Percentiles rank a stretch among this genome's conserved stretches.
Evolutionary conservation across 2,329 filamentous ascomycete species (phyloP).

Genomic region (Hirsutella rhossiliensis): DNA sequence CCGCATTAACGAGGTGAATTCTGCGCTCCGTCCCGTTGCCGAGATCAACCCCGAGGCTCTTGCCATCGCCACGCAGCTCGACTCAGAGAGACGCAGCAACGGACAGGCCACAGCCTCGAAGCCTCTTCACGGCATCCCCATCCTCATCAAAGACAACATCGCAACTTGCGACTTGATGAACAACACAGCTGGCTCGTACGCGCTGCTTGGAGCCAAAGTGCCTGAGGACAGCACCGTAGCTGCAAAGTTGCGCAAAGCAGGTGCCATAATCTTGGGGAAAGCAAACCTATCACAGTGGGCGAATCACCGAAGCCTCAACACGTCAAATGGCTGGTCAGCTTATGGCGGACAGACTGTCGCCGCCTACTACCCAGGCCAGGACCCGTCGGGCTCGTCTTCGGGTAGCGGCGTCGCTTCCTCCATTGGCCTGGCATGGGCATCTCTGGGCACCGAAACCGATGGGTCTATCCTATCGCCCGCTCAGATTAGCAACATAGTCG

Average conservation of each 20-base stretch:
- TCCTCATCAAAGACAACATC: conserved; percentile 53
- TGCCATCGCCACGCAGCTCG: conserved; percentile 15
- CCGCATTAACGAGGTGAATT: conserved; percentile 19
- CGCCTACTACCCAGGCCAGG: conserved; percentile 49
- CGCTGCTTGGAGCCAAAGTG: conserved; percentile 41
- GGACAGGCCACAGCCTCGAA: conserved; percentile 13
- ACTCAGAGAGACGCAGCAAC: conserved; percentile 8
- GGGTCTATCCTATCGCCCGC: conserved; percentile 50
- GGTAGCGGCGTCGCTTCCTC: conserved; percentile 48
- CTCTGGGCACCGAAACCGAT: conserved; percentile 31
- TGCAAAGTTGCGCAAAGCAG: conserved; percentile 45
- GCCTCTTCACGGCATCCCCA: conserved; percentile 48
- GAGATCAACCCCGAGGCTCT: conserved; percentile 21
- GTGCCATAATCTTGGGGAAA: conserved; percentile 55
- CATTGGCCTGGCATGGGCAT: conserved; percentile 4
- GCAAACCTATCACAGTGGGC: conserved; percentile 54
- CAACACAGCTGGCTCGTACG: conserved; percentile 42
- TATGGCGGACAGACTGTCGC: conserved; percentile 49
- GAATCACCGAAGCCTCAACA: conserved; percentile 45
- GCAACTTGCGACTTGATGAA: conserved; percentile 45
- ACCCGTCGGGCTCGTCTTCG: conserved; percentile 48
- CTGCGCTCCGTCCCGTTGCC: conserved; percentile 8
- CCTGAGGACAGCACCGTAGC: conserved; percentile 45
- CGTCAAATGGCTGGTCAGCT: conserved; percentile 51
- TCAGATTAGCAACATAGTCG: conserved; percentile 44